Evolutionary conservation across 345 rosid species (phyloP).

Genomic region (Viola odorata): DNA sequence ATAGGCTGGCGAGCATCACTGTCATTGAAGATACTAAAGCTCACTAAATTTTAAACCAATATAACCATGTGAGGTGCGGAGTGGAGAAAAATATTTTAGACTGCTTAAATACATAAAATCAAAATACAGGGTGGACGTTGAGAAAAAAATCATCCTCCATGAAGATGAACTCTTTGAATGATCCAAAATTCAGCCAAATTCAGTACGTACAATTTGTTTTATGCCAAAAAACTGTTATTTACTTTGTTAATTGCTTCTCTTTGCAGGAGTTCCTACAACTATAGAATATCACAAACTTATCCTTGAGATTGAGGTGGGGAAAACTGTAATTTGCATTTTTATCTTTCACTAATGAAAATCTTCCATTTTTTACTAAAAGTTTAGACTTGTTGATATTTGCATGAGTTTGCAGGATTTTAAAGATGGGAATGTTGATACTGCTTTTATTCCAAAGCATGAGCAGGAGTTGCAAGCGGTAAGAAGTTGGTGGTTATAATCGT

Average conservation of each 20-base stretch:
- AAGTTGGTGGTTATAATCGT: conserved; percentile 12
- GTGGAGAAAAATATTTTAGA: too few relatives aligned
- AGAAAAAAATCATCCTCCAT: too few relatives aligned
- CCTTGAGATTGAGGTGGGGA: conserved; percentile 83
- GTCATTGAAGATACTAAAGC: too few relatives aligned
- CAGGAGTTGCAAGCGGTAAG: conserved; percentile 75
- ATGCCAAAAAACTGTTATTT: neutral
- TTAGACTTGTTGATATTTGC: neutral
- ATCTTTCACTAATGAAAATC: conserved; percentile 1
- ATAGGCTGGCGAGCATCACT: too few relatives aligned
- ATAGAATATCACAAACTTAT: conserved; percentile 93
- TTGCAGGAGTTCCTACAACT: conserved; percentile 90
- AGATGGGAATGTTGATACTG: conserved; percentile 96
- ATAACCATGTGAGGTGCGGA: too few relatives aligned
- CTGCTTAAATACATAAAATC: too few relatives aligned
- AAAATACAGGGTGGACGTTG: too few relatives aligned
- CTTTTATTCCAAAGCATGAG: conserved; percentile 94
- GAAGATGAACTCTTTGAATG: too few relatives aligned
- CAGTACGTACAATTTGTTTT: neutral
- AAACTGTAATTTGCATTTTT: conserved; percentile 7
- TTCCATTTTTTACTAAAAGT: conserved; percentile 4
- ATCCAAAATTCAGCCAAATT: too few relatives aligned
- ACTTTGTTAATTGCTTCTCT: neutral
- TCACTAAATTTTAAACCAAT: too few relatives aligned
- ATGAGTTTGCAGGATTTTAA: conserved; percentile 67